Conservation (phyloP, 1,284 basidiomycete species). For the Quambalaria eucalypti region DNA sequence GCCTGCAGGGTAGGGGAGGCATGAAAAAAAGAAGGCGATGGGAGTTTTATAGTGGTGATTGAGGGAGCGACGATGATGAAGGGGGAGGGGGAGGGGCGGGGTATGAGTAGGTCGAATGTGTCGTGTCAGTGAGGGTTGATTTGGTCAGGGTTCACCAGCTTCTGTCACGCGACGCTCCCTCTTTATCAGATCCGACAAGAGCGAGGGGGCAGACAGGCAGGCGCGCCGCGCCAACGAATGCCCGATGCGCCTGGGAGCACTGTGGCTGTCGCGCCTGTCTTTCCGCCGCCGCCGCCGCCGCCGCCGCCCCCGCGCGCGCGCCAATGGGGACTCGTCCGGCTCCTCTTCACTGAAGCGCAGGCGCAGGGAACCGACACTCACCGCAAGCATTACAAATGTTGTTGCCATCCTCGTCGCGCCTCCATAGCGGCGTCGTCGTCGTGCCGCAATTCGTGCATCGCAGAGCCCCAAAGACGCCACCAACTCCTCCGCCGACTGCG, state of each 20-base stretch:
- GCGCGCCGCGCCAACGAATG: too few relatives aligned
- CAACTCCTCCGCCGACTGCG: slow-evolving; percentile 9
- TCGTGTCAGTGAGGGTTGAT: neutral
- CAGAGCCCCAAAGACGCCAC: slow-evolving; percentile 23
- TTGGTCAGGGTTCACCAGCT: too few relatives aligned
- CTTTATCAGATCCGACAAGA: too few relatives aligned
- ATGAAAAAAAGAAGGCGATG: slow-evolving; percentile 4
- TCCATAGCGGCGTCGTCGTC: slow-evolving; percentile 78
- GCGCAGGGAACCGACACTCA: neutral
- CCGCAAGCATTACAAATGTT: slow-evolving; percentile 75
- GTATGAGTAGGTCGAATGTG: neutral
- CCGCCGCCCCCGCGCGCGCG: too few relatives aligned
- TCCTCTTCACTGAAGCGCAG: neutral
- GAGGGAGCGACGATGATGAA: neutral
- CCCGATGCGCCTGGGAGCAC: too few relatives aligned
- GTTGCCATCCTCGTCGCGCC: slow-evolving; percentile 82
- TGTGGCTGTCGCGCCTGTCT: too few relatives aligned
- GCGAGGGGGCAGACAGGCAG: too few relatives aligned
- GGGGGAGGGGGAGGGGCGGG: slow-evolving; percentile 4
- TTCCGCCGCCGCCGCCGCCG: too few relatives aligned
- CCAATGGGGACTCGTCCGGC: neutral
- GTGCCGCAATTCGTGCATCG: slow-evolving; percentile 77
- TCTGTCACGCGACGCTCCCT: too few relatives aligned
- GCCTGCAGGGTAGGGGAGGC: slow-evolving; percentile 49
- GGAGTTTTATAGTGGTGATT: too few relatives aligned